Conservation (phyloP, 2,329 filamentous ascomycete genomes). For the Chalara sp. region DNA sequence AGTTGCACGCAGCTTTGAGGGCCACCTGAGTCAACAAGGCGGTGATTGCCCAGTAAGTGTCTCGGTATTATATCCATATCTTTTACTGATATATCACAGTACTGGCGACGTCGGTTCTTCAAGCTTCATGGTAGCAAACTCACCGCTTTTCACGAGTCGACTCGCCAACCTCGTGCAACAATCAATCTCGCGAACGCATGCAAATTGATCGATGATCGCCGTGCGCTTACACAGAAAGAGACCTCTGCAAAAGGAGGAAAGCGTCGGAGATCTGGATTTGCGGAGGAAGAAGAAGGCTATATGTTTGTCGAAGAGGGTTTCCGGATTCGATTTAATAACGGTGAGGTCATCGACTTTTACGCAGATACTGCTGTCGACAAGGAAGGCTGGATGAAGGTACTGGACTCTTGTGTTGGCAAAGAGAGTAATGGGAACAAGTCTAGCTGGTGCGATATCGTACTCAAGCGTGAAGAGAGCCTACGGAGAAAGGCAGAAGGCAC, state of each 20-base stretch:
- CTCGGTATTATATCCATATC: background rate
- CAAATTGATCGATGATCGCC: slow-evolving; percentile 88
- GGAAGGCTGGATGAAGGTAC: slow-evolving; percentile 88
- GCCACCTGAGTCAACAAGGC: slow-evolving; percentile 89
- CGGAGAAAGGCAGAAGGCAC: slow-evolving; percentile 17
- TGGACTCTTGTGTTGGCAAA: slow-evolving; percentile 60
- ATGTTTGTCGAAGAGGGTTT: slow-evolving; percentile 99
- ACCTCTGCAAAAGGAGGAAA: slow-evolving; percentile 68
- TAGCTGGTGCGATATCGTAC: slow-evolving; percentile 62
- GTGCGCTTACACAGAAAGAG: slow-evolving; percentile 75
- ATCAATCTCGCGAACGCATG: slow-evolving; percentile 93
- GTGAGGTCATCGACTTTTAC: slow-evolving; percentile 83
- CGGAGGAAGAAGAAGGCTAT: slow-evolving; percentile 97
- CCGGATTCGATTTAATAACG: slow-evolving; percentile 96
- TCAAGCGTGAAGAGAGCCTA: slow-evolving; percentile 48
- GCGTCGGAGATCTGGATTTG: slow-evolving; percentile 88
- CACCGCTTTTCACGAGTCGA: slow-evolving; percentile 93
- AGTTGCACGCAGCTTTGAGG: slow-evolving; percentile 74
- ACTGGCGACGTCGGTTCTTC: slow-evolving; percentile 97
- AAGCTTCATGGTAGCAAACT: slow-evolving; percentile 85
- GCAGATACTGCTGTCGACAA: slow-evolving; percentile 82
- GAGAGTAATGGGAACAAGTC: slow-evolving; percentile 42
- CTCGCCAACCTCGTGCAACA: slow-evolving; percentile 87
- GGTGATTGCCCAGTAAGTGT: slow-evolving; percentile 89
- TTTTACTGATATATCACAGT: slow-evolving; percentile 50